These are phyloP conservation scores for Backusella tarrabulga DNA, from an alignment of 192 early-diverging fungal species.

Conservation along the genomic window DNA sequence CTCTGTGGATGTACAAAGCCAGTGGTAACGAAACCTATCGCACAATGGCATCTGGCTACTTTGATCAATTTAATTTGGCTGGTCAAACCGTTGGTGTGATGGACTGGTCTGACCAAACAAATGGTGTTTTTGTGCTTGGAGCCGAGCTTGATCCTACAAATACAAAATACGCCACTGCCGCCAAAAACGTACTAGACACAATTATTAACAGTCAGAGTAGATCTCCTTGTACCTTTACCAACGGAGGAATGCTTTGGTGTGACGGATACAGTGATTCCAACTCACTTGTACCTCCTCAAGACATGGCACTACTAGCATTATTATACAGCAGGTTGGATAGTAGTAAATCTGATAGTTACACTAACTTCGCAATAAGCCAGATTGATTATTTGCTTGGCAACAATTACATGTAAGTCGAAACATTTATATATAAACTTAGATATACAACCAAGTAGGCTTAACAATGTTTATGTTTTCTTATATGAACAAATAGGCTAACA, in stretches of 20 bases:
- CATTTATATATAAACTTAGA: conserved; percentile 52
- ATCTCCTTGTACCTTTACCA: conserved; percentile 38
- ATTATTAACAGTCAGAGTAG: conserved; percentile 15
- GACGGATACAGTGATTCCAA: conserved; percentile 27
- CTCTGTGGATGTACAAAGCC: conserved; percentile 55
- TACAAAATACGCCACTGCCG: conserved; percentile 33
- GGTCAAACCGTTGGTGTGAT: conserved; percentile 24
- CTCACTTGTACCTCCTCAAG: conserved; percentile 34
- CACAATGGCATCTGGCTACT: conserved; percentile 44
- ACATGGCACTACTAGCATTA: conserved; percentile 38
- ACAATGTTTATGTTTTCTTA: conserved; percentile 21
- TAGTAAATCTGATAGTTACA: conserved; percentile 12
- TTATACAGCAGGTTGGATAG: conserved; percentile 26
- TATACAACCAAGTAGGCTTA: conserved; percentile 28
- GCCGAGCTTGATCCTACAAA: conserved; percentile 33
- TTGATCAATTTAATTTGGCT: conserved; percentile 38
- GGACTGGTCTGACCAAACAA: conserved; percentile 54
- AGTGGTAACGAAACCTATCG: conserved; percentile 45
- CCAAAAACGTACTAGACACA: conserved; percentile 39
- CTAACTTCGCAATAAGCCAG: conserved; percentile 37
- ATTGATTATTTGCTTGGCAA: conserved; percentile 56
- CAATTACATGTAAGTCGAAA: conserved; percentile 44
- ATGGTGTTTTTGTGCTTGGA: conserved; percentile 47
- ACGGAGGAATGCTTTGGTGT: conserved; percentile 46
- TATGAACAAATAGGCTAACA: conserved; percentile 31